Evolutionary conservation across 1,284 basidiomycete genomes (phyloP).

Genomic region (Pyrrhoderma lamaoense): DNA sequence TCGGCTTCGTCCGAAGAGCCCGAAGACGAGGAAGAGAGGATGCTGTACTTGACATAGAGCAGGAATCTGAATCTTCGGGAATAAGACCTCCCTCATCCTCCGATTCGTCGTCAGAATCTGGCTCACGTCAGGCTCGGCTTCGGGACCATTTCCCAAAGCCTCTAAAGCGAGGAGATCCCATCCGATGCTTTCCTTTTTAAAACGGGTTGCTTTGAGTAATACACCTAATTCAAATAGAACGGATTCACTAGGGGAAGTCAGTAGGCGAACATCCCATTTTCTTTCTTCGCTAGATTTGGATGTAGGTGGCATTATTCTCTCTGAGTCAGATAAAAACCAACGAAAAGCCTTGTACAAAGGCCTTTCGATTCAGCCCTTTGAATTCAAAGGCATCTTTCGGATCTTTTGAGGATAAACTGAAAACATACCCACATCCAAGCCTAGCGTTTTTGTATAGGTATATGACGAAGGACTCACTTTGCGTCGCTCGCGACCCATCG

Average conservation of each 20-base stretch:
- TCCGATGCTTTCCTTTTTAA: conserved; percentile 51
- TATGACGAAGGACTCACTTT: conserved; percentile 39
- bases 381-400: too few species aligned
- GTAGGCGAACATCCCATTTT: too few species aligned
- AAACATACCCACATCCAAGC: not conserved
- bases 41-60: not conserved
- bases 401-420: not conserved
- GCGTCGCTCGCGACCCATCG: conserved; percentile 60
- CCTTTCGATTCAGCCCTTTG: too few species aligned
- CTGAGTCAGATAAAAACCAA: too few species aligned
- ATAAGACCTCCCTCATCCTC: conserved; percentile 9
- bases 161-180: conserved; percentile 69
- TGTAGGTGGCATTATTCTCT: too few species aligned
- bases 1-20: not conserved
- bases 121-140: conserved; percentile 34
- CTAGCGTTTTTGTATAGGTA: too few species aligned
- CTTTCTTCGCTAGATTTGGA: too few species aligned
- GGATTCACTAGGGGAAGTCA: conserved; percentile 59
- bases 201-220: conserved; percentile 32
- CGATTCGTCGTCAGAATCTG: conserved; percentile 56
- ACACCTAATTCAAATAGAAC: conserved; percentile 39
- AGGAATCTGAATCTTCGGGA: not conserved
- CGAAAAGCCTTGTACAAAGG: too few species aligned
- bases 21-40: conserved; percentile 1
- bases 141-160: conserved; percentile 36